Base-by-base conservation (phyloP, 345 rosid species). In the Lepidium didymum region DNA sequence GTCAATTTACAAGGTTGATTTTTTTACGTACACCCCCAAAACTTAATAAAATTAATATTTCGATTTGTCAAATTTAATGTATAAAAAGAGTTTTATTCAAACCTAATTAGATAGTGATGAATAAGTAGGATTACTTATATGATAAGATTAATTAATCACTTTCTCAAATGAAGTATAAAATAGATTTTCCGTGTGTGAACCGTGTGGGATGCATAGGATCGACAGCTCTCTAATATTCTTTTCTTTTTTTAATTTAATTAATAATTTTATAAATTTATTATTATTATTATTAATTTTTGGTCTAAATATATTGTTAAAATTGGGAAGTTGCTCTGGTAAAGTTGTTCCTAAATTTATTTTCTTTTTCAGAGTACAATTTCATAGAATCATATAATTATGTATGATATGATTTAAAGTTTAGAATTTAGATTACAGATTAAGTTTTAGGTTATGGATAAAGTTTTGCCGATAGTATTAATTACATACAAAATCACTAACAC, bases 111-210 rank as follows among this genome's bases (percentile, higher is more conserved):
- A n/a, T n/a, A 47, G 66, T 31, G 70, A 72, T 59, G 35, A 38
- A 64, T 69, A 50, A 69, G 16, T 27, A 59, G 31, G 33, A 67
- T 56, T 69, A 58, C 10, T 7, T 44, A 9, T 37, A 68, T 4
- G 23, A 40, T 37, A 72, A 72, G 53, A 47, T 21, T 49, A 73
- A 64, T 73, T 47, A 56, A 65, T 56, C 44, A 40, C 45, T 72
- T 69, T 12, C 49, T 8, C 13, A 36, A 19, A 46, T 46, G 56
- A 45, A 53, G 63, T 38, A 44, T 62, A 46, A 62, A 21, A 70
- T 25, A 31, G 68, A 70, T 63, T 38, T 73, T 73, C 66, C 78
- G 74, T 61, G 78, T 75, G 69, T 69, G 65, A 68, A 74, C 78
- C 78, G 74, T 68, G 78, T 74, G 69, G 64, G 37, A 38, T 72